Conservation (phyloP, 2,329 filamentous ascomycete species). For the Gaeumannomyces tritici region DNA sequence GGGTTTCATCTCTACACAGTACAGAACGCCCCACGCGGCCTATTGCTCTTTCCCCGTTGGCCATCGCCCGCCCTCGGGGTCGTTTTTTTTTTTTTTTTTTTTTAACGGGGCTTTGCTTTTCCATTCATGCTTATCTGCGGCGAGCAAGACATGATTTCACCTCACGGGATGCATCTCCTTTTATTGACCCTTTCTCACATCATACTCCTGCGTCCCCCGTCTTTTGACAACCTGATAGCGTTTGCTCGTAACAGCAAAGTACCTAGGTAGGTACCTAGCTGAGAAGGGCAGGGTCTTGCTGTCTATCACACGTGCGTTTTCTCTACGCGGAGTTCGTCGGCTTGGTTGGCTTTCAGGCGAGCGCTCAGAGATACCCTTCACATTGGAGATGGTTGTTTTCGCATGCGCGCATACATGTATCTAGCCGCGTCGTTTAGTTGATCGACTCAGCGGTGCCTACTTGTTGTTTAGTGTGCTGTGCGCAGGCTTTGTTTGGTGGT, state of each 20-base stretch:
- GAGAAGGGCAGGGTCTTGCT: not conserved
- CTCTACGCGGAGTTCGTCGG: not conserved
- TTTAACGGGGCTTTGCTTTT: rapidly evolving
- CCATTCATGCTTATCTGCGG: not conserved
- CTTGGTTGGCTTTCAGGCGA: not conserved
- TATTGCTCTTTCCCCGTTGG: not conserved
- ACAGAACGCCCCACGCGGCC: too few relatives aligned
- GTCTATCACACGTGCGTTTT: not conserved
- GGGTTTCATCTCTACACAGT: not conserved
- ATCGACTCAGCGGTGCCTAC: not conserved
- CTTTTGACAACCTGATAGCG: too few relatives aligned
- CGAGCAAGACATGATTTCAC: not conserved
- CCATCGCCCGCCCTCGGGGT: too few relatives aligned
- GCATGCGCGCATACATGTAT: too few relatives aligned
- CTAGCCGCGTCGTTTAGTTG: not conserved
- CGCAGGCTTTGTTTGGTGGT: too few relatives aligned
- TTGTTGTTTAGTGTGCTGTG: not conserved
- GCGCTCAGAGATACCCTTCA: not conserved
- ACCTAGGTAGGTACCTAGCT: too few relatives aligned
- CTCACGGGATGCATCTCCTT: not conserved
- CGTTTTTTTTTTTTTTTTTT: not conserved
- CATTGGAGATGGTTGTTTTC: not conserved
- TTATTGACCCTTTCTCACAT: too few relatives aligned
- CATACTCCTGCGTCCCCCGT: too few relatives aligned
- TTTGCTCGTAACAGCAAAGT: too few relatives aligned